phyloP scores from a whole-genome alignment of 805 yeast species.

The Ogataea trehaloabstinens region DNA sequence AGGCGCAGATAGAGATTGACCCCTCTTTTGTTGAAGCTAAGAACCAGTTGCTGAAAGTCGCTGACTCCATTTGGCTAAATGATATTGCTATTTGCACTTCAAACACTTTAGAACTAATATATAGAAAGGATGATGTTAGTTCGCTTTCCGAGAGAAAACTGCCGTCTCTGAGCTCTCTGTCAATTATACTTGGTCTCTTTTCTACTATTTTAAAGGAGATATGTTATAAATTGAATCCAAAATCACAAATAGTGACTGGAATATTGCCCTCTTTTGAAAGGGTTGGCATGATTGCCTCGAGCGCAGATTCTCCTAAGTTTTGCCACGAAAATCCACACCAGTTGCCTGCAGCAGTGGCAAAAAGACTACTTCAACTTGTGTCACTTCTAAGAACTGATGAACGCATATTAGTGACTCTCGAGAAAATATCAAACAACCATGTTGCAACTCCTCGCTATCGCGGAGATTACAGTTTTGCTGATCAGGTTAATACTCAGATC shows the following conservation, averaged over 20 bases:
- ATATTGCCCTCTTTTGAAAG: conserved; percentile 7
- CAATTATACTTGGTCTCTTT: conserved; percentile 37
- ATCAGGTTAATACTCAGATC: conserved; percentile 20
- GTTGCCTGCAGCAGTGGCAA: conserved; percentile 10
- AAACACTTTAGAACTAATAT: conserved; percentile 27
- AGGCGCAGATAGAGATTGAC: conserved; percentile 38
- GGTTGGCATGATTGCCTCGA: conserved; percentile 8
- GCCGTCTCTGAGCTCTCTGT: conserved; percentile 33
- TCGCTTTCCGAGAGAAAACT: conserved; percentile 27
- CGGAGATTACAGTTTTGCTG: conserved; percentile 6
- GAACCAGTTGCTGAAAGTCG: conserved; percentile 32
- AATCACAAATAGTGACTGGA: not conserved
- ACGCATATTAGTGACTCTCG: conserved; percentile 25
- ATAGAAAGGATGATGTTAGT: conserved; percentile 17
- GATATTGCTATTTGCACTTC: conserved; percentile 30
- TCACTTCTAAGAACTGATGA: conserved; percentile 18
- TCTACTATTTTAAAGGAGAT: conserved; percentile 30
- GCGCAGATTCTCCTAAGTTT: conserved; percentile 9
- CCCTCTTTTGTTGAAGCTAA: conserved; percentile 34
- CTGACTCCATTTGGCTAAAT: conserved; percentile 26
- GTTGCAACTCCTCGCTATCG: conserved; percentile 8
- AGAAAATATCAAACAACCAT: conserved; percentile 12
- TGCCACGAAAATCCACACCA: conserved; percentile 15
- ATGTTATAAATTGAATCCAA: conserved; percentile 16
- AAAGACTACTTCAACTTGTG: conserved; percentile 13